Evolutionary conservation across 352 stramenopile genomes (phyloP), one percentile per base, ranked within the genome.

Genomic region (Phytophthora brassicae): DNA sequence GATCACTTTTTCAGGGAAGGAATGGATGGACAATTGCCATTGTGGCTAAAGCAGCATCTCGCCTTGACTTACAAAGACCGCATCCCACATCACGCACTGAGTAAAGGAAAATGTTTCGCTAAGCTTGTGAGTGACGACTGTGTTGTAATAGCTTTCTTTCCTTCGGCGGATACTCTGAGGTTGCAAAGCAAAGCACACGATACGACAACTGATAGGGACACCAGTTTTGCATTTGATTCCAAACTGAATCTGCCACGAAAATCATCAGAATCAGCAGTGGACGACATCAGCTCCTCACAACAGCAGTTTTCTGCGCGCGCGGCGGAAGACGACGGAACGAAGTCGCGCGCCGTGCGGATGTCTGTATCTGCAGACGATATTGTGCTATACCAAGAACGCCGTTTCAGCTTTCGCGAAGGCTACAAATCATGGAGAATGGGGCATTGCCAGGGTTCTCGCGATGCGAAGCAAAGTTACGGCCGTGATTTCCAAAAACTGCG

Each of bases 361-460:
- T 87, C 85, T 6, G 79, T 85, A 7, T 94, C 85, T 28, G 83
- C 83, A 1, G 85, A 94, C 45, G 85, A 94, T 60, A 92, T 94
- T 63, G 83, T 94, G 3, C 26, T 94, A 33, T 94, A 92, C 51
- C 82, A 92, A 71, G 83, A 94, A 36, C 71, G 83, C 0, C 81
- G 85, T 22, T 69, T 79, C 6, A 92, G 80, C 42, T 94, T 94
- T 44, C 80, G 85, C 5, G 85, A 92, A 72, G 83, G 83, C 4
- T 94, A 94, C 55, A 92, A 94, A 31, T 92, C 85, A 6, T 92
- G 84, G 81, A 75, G 81, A 61, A 94, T 92, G 84, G 85, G 84
- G 0, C 80, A 89, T 64, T 88, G 74, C 39, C 81, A 90, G 52
- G 82, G 81, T 33, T 77, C 85, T 20, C 79, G 77, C 50, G 85